phyloP scores from a whole-genome alignment of 1,284 basidiomycete genomes.

The Malassezia yamatoensis region DNA sequence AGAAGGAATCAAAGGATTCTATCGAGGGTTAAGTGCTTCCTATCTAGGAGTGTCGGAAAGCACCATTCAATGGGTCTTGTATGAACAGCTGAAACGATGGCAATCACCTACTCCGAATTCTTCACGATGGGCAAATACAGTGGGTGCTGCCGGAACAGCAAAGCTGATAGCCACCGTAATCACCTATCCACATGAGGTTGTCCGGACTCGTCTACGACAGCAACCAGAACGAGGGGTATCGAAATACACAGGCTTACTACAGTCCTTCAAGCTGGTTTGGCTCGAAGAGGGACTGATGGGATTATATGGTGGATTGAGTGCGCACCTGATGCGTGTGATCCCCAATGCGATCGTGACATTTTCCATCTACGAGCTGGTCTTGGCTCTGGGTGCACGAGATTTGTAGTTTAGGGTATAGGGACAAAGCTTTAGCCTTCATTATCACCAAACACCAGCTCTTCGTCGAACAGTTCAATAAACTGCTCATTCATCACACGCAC shows the following conservation, averaged over 20 bases:
- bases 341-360: constrained; percentile 90
- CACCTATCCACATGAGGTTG: constrained; percentile 46
- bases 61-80: constrained; percentile 95
- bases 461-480: constrained; percentile 55
- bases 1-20: constrained; percentile 79
- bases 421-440: constrained; percentile 23
- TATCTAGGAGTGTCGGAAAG: constrained; percentile 93
- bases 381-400: constrained; percentile 26
- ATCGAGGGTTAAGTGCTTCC: constrained; percentile 86
- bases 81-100: constrained; percentile 66
- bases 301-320: constrained; percentile 83
- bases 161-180: constrained; percentile 59
- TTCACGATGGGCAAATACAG: constrained; percentile 60
- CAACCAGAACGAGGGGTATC: constrained; percentile 53
- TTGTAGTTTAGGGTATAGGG: constrained; percentile 15
- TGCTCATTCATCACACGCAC: constrained; percentile 54
- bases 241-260: constrained; percentile 76
- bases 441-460: constrained; percentile 54
- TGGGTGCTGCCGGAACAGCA: constrained; percentile 81
- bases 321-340: constrained; percentile 80
- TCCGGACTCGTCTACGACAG: constrained; percentile 84
- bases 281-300: constrained; percentile 77
- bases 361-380: constrained; percentile 51
- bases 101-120: neutral
- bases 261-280: constrained; percentile 75